Conservation (phyloP, 352 stramenopile genomes). For the Pythium vanterpoolii region DNA sequence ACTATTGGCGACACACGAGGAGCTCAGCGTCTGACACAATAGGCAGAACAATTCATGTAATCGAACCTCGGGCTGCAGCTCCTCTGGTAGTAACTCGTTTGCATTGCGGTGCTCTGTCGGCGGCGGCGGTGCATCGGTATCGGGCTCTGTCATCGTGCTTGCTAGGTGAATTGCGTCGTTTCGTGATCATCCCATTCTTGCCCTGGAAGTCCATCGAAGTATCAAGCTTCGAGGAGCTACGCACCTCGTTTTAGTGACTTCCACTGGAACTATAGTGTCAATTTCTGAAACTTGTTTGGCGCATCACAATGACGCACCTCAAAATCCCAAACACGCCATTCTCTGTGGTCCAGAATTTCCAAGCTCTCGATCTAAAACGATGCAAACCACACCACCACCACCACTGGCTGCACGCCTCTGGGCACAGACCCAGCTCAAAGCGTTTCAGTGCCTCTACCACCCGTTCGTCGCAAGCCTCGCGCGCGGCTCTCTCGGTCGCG, state of each 20-base stretch:
- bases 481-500: conserved; percentile 26
- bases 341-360: conserved; percentile 1
- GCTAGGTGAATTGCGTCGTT: conserved; percentile 22
- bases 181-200: too few relatives aligned
- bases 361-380: conserved; percentile 1
- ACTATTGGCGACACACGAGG: conserved; percentile 29
- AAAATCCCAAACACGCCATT: background rate
- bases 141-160: background rate
- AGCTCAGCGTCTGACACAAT: background rate
- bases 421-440: conserved; percentile 26
- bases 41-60: background rate
- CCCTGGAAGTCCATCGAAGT: too few relatives aligned
- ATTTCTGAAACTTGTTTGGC: conserved; percentile 5
- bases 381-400: background rate
- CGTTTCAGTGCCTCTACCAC: conserved; percentile 46
- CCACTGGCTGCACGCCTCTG: conserved; percentile 31
- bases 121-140: conserved; percentile 20
- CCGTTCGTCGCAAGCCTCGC: conserved; percentile 44
- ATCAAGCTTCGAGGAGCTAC: conserved; percentile 14
- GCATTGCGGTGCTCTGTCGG: conserved; percentile 37
- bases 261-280: conserved; percentile 1
- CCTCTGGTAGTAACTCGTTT: conserved; percentile 45
- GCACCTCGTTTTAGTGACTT: conserved; percentile 5
- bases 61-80: conserved; percentile 57
- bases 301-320: conserved; percentile 13